phyloP scores from a whole-genome alignment of 768 basidiomycete genomes.

The Tephrocybe sp. region DNA sequence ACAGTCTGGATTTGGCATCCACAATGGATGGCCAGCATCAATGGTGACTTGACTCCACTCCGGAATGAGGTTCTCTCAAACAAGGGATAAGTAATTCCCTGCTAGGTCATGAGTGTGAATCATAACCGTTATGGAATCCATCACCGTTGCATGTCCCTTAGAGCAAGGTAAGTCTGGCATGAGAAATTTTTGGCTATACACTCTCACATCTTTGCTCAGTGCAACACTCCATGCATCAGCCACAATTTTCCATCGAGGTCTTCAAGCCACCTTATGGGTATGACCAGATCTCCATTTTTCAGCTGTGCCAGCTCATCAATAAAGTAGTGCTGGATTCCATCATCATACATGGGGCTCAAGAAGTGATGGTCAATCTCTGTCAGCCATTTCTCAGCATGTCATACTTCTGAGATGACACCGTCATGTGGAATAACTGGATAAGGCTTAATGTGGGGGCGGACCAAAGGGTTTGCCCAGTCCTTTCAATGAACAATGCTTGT shows the following conservation, averaged over 20 bases:
- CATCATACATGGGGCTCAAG: conserved; percentile 28
- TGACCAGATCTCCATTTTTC: conserved; percentile 15
- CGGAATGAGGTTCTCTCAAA: conserved; percentile 17
- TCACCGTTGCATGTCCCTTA: background rate
- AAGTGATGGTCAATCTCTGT: conserved; percentile 20
- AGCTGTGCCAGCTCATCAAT: conserved; percentile 23
- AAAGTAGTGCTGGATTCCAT: conserved; percentile 19
- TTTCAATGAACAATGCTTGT: conserved; percentile 8
- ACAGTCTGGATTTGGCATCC: conserved; percentile 35
- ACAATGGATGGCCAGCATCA: conserved; percentile 16
- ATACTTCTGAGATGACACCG: conserved; percentile 29
- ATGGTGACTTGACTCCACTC: conserved; percentile 20
- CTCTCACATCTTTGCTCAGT: background rate
- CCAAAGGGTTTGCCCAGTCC: conserved; percentile 32
- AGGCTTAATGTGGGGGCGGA: conserved; percentile 23
- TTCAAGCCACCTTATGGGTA: conserved; percentile 26
- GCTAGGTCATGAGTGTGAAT: conserved; percentile 15
- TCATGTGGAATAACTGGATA: conserved; percentile 28
- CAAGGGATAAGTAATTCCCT: conserved; percentile 22
- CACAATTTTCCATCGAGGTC: conserved; percentile 9
- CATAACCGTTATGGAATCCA: conserved; percentile 12
- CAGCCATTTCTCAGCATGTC: conserved; percentile 30
- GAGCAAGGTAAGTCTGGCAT: background rate
- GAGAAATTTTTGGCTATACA: no score
- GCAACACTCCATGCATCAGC: conserved; percentile 4